Evolutionary conservation across 2,329 filamentous ascomycete species (phyloP).

Genomic region (Lecanicillium sp.): DNA sequence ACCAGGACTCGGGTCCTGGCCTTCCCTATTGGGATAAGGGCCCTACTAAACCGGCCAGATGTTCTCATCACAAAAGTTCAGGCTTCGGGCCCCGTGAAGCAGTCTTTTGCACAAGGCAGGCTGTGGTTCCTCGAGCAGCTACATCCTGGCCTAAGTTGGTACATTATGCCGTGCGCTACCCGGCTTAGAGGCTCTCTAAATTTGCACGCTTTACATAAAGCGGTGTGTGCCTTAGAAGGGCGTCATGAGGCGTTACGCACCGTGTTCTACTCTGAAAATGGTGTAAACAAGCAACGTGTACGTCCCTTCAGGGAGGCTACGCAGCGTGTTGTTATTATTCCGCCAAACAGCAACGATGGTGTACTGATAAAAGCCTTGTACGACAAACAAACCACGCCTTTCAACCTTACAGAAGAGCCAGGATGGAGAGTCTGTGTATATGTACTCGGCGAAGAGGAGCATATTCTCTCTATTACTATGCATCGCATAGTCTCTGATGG

Average conservation of each 20-base stretch:
- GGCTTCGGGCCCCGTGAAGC: constrained; percentile 14
- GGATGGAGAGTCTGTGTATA: constrained; percentile 15
- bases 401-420: constrained; percentile 14
- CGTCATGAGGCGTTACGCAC: constrained; percentile 15
- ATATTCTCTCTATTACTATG: constrained; percentile 18
- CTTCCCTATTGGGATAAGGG: no score
- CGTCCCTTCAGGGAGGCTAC: constrained; percentile 1
- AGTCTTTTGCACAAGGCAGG: constrained; percentile 15
- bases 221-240: constrained; percentile 11
- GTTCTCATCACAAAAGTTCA: no score
- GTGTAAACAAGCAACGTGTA: constrained; percentile 9
- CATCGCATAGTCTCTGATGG: constrained; percentile 21
- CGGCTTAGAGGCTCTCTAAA: constrained; percentile 10
- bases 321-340: constrained; percentile 3
- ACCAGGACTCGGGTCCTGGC: no score
- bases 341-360: not conserved
- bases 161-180: constrained; percentile 11
- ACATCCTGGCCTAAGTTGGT: constrained; percentile 11
- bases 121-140: constrained; percentile 16
- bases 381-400: constrained; percentile 14
- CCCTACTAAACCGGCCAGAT: no score
- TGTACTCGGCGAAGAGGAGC: constrained; percentile 8
- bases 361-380: not conserved
- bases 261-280: constrained; percentile 10
- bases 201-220: constrained; percentile 7